Conservation (phyloP, 2,329 filamentous ascomycete genomes). For the Aspergillus glaucus region DNA sequence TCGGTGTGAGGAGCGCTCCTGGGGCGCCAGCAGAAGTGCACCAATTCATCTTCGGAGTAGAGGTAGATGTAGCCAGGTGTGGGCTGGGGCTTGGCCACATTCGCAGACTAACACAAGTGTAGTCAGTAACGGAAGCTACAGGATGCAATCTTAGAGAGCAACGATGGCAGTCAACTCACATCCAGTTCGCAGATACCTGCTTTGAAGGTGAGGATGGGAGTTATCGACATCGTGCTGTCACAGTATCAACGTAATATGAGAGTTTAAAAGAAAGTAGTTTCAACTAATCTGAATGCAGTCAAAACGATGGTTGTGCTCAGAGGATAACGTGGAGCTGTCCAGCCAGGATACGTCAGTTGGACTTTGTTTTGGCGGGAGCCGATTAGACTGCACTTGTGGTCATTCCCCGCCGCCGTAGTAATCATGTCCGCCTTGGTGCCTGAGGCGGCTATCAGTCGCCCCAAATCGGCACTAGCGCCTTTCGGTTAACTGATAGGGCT, state of each 20-base stretch:
- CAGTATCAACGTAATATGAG: no score
- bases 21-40: conserved; percentile 96
- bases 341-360: conserved; percentile 8
- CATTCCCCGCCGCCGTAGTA: conserved; percentile 1
- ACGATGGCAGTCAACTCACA: conserved; percentile 48
- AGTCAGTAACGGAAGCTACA: conserved; percentile 6
- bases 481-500: conserved; percentile 39
- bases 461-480: conserved; percentile 32
- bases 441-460: conserved; percentile 8
- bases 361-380: neutral
- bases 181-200: conserved; percentile 82
- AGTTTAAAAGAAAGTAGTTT: no score
- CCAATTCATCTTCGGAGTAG: conserved; percentile 85
- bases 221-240: conserved; percentile 62
- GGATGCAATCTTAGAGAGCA: neutral
- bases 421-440: conserved; percentile 7
- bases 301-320: neutral
- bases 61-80: conserved; percentile 86
- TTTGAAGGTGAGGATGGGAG: conserved; percentile 91
- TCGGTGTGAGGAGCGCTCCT: conserved; percentile 63
- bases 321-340: neutral
- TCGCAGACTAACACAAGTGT: conserved; percentile 38
- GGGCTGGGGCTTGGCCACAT: conserved; percentile 63
- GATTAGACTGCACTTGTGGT: conserved; percentile 5
- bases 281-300: conserved; percentile 2